Base-by-base conservation (phyloP, 306 rosid genomes). In the Cucumis hystrix region DNA sequence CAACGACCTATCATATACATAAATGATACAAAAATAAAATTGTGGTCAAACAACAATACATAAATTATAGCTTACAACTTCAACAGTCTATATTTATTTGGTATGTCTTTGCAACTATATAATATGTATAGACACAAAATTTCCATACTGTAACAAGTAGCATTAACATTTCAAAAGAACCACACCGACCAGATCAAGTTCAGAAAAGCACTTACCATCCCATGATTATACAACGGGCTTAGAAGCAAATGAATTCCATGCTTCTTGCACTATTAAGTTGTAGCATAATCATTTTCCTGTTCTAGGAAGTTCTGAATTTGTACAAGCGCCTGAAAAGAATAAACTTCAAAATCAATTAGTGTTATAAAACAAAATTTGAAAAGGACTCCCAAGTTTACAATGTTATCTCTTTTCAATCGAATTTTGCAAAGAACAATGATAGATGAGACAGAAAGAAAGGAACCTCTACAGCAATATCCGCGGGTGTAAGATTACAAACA, bases 401-500 rank as follows among this genome's bases (percentile, higher is more conserved):
- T 41, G 51, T 74, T 66, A 51, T 39, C 73, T 68, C n/a, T 33
- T 10, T 37, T 45, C 56, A 35, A 65, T 47, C 60, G 8, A 78
- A 49, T 52, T 56, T 18, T n/a, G 76, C 23, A 54, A 57, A 57
- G 62, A 72, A 76, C 76, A 80, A 64, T 78, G 73, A 78, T 57
- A 57, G 10, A 70, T 60, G 79, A 75, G 61, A 61, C 80, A 76
- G 80, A 81, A 55, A 67, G 85, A 52, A 51, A 76, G 77, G 47
- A 54, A 92, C 99, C 99, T 92, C 99, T 76, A 92, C 78, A 67
- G 97, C 98, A 69, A 96, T 91, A 67, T 79, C 89, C 25, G 83
- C 75, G 51, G 99, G 99, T 1, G 99, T 85, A 82, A 96, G 82
- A 85, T 86, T 84, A 3, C 79, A 87, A 28, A 89, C 90, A 82